A percentile compares a stretch with the other conserved stretches of the same genome.
Evolutionary conservation across 495 filamentous ascomycete genomes (phyloP).

Genomic region (Podospora pseudoanserina): DNA sequence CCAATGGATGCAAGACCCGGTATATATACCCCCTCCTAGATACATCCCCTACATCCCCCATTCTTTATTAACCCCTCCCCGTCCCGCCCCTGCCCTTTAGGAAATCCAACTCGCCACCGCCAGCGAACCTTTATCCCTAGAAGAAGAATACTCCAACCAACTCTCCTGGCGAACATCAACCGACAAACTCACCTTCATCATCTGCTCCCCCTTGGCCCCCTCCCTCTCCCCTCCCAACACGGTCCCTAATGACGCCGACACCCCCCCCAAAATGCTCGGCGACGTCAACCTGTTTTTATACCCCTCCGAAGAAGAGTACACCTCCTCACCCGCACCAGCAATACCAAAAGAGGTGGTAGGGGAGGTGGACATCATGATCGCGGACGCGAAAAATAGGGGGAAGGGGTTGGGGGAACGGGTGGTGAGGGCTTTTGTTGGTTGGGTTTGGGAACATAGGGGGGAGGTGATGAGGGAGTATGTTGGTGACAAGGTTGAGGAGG

Average conservation of each 20-base stretch:
- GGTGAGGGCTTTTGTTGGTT: constrained; percentile 65
- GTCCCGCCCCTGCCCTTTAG: constrained; percentile 35
- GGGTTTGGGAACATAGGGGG: constrained; percentile 48
- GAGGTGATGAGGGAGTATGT: constrained; percentile 60
- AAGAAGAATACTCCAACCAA: constrained; percentile 85
- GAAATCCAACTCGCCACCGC: constrained; percentile 80
- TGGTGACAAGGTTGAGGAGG: constrained; percentile 6
- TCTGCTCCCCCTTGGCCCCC: constrained; percentile 44
- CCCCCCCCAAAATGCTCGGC: constrained; percentile 63
- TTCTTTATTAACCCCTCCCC: background rate
- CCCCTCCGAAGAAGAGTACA: constrained; percentile 36
- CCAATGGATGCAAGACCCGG: constrained; percentile 85
- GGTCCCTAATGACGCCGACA: constrained; percentile 46
- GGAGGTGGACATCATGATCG: constrained; percentile 90
- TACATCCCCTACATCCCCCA: too few relatives aligned
- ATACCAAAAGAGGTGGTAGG: constrained; percentile 47
- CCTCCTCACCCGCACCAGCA: background rate
- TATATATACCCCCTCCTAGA: constrained; percentile 29
- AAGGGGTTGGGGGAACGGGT: constrained; percentile 63
- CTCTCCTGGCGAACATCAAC: constrained; percentile 68
- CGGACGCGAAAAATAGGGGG: constrained; percentile 53
- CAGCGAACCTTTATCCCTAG: constrained; percentile 72
- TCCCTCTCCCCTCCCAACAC: background rate
- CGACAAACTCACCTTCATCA: constrained; percentile 74
- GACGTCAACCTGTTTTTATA: constrained; percentile 85